Evolutionary conservation across 1,284 basidiomycete genomes (phyloP).

Genomic region (Thelephora terrestris): DNA sequence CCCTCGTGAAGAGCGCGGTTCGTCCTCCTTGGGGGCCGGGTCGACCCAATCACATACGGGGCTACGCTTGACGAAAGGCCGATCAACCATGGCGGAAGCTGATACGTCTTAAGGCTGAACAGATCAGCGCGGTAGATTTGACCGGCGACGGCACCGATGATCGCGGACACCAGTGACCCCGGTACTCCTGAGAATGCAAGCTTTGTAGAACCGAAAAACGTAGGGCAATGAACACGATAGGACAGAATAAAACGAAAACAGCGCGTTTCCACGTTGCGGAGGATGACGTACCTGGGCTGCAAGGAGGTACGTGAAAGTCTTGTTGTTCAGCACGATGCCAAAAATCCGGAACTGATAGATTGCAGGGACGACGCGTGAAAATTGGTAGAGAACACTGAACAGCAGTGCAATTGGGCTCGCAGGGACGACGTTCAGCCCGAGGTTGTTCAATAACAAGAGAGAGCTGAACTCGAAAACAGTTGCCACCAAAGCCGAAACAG

Average conservation of each 20-base stretch:
- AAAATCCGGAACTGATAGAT: slow-evolving; percentile 70
- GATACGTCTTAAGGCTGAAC: slow-evolving; percentile 63
- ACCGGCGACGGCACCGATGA: slow-evolving; percentile 60
- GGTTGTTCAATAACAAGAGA: slow-evolving; percentile 50
- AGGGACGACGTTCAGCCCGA: slow-evolving; percentile 65
- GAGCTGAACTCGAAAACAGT: slow-evolving; percentile 57
- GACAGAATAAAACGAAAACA: slow-evolving; percentile 3
- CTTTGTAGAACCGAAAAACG: slow-evolving; percentile 26
- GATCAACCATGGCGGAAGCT: slow-evolving; percentile 51
- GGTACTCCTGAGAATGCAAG: slow-evolving; percentile 60
- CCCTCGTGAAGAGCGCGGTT: slow-evolving; percentile 40
- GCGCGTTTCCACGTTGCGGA: not conserved
- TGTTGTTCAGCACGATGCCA: slow-evolving; percentile 67
- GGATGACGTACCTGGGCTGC: slow-evolving; percentile 46
- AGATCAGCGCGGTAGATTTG: slow-evolving; percentile 74
- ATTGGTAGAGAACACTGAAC: slow-evolving; percentile 74
- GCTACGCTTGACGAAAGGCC: slow-evolving; percentile 41
- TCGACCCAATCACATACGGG: slow-evolving; percentile 54
- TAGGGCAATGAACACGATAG: slow-evolving; percentile 8
- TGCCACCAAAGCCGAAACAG: slow-evolving; percentile 54
- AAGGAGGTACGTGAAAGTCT: slow-evolving; percentile 59
- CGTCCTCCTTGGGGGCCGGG: slow-evolving; percentile 41
- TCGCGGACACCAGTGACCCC: slow-evolving; percentile 47
- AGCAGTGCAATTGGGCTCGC: slow-evolving; percentile 66
- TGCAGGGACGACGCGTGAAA: slow-evolving; percentile 65